Conservation (phyloP, 1,284 basidiomycete species). For the Serendipita sp. region DNA sequence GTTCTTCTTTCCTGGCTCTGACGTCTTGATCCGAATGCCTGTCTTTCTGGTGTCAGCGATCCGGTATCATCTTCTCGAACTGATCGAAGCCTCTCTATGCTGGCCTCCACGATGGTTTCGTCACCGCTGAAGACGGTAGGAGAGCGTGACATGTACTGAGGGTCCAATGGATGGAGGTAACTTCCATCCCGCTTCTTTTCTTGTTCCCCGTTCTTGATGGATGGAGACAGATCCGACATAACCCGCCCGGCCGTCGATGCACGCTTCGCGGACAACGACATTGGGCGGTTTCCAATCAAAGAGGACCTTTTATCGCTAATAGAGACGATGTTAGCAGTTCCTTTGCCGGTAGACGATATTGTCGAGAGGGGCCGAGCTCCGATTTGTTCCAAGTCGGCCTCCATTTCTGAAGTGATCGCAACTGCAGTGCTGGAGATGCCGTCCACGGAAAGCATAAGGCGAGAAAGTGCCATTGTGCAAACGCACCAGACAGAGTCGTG, state of each 20-base stretch:
- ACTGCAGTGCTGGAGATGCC: not conserved
- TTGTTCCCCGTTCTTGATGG: not conserved
- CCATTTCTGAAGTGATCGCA: not conserved
- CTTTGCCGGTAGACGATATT: not conserved
- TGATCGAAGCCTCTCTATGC: not conserved
- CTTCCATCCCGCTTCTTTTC: not conserved
- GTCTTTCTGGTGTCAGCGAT: not conserved
- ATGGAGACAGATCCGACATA: not conserved
- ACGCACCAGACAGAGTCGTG: constrained; percentile 11
- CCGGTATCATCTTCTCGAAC: not conserved
- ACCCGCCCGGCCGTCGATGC: not conserved
- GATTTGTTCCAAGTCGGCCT: not conserved
- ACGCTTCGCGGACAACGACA: not conserved
- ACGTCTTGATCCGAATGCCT: no score
- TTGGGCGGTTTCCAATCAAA: no score
- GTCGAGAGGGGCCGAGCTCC: not conserved
- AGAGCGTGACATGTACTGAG: not conserved
- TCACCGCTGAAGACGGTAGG: not conserved
- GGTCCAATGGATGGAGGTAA: not conserved
- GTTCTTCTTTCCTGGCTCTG: no score
- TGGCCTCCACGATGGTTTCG: not conserved
- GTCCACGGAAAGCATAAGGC: constrained; percentile 11
- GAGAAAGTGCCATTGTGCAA: constrained; percentile 12
- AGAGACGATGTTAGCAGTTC: not conserved
- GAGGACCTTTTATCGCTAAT: not conserved